Evolutionary conservation across 352 stramenopile species (phyloP).

Genomic region (Paralagenidium karlingii): DNA sequence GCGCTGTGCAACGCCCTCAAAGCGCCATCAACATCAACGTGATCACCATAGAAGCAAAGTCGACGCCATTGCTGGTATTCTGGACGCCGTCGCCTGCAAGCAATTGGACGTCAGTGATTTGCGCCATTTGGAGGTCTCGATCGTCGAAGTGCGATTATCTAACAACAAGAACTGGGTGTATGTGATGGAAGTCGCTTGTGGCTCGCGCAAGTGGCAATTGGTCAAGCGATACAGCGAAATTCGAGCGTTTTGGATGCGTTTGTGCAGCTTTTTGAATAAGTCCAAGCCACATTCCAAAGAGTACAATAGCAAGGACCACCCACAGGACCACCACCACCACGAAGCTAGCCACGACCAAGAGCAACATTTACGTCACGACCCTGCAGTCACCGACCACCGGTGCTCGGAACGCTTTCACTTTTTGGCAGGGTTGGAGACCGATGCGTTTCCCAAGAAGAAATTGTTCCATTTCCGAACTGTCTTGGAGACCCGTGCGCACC

Average conservation of each 20-base stretch:
- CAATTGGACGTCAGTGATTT: conserved; percentile 18
- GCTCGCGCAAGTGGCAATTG: conserved; percentile 27
- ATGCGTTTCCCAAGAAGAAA: conserved; percentile 71
- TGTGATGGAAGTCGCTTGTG: conserved; percentile 43
- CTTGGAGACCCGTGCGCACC: conserved; percentile 27
- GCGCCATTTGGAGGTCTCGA: conserved; percentile 28
- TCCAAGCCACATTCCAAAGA: too few species aligned
- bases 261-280: conserved; percentile 19
- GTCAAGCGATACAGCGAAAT: conserved; percentile 61
- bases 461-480: conserved; percentile 36
- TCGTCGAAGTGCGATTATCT: conserved; percentile 40
- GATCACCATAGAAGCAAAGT: too few species aligned
- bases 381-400: conserved; percentile 8
- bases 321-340: too few species aligned
- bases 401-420: conserved; percentile 60
- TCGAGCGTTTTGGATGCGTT: conserved; percentile 43
- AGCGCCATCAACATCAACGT: too few species aligned
- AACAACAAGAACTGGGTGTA: conserved; percentile 52
- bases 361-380: too few species aligned
- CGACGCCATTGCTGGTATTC: too few species aligned
- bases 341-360: too few species aligned
- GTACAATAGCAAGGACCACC: too few species aligned
- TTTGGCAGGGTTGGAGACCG: conserved; percentile 38
- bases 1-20: too few species aligned
- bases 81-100: too few species aligned